Conservation (phyloP, 1,139 yeast species). For the Candida mesenterica region DNA sequence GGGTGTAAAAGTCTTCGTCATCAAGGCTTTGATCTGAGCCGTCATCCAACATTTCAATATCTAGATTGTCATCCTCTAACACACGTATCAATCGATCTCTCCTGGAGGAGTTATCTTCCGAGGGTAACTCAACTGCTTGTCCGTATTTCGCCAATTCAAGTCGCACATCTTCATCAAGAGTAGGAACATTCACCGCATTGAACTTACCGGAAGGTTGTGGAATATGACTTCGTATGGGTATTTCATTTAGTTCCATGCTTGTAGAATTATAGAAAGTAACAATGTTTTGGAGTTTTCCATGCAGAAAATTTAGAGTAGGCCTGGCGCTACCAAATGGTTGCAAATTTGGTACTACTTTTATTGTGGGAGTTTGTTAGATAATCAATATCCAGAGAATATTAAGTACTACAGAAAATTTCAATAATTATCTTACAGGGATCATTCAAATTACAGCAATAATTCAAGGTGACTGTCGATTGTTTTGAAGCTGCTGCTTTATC, state of each 20-base stretch:
- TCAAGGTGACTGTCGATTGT: too few species aligned
- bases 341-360: too few species aligned
- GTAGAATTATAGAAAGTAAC: background rate
- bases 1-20: conserved; percentile 83
- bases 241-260: background rate
- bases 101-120: conserved; percentile 63
- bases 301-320: background rate
- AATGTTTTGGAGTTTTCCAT: background rate
- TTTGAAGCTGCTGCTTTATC: too few species aligned
- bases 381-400: too few species aligned
- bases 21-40: conserved; percentile 45
- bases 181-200: conserved; percentile 44
- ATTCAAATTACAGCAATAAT: too few species aligned
- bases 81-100: conserved; percentile 50
- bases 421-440: too few species aligned
- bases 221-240: background rate
- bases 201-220: conserved; percentile 2
- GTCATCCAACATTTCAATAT: conserved; percentile 23
- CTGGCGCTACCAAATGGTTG: background rate
- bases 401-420: too few species aligned
- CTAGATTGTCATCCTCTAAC: conserved; percentile 21
- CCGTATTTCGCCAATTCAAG: conserved; percentile 45
- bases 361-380: too few species aligned
- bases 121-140: conserved; percentile 59
- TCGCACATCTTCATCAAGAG: conserved; percentile 62